These are phyloP conservation scores for Mycena alexandri DNA, from an alignment of 768 basidiomycete species.

Conservation along the genomic window DNA sequence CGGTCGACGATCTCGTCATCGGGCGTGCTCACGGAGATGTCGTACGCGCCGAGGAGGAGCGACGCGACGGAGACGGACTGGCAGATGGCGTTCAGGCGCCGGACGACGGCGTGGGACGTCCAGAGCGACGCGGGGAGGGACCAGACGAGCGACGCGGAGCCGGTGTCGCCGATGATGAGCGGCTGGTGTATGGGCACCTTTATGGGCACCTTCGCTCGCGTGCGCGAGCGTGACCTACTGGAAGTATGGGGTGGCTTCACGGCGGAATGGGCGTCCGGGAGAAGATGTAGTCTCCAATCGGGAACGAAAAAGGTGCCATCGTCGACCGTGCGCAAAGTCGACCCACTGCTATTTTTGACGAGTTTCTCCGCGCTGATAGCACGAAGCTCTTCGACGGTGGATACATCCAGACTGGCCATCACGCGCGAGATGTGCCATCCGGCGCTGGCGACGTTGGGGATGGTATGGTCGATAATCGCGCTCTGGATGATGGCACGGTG, in stretches of 20 bases:
- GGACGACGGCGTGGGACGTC: slow-evolving; percentile 71
- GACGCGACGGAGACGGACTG: slow-evolving; percentile 75
- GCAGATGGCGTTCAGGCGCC: slow-evolving; percentile 80
- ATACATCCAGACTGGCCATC: slow-evolving; percentile 66
- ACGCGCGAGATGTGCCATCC: slow-evolving; percentile 78
- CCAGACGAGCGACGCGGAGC: slow-evolving; percentile 76
- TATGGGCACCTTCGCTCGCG: slow-evolving; percentile 42
- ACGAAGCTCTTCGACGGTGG: slow-evolving; percentile 73
- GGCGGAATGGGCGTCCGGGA: slow-evolving; percentile 45
- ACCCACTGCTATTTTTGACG: slow-evolving; percentile 55
- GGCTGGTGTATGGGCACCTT: slow-evolving; percentile 63
- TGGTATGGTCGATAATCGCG: slow-evolving; percentile 69
- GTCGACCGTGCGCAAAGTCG: slow-evolving; percentile 70
- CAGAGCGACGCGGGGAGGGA: slow-evolving; percentile 70
- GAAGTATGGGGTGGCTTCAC: slow-evolving; percentile 7
- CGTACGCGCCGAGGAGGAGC: slow-evolving; percentile 75
- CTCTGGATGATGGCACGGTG: slow-evolving; percentile 84
- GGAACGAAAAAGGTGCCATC: slow-evolving; percentile 77
- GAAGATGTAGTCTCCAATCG: slow-evolving; percentile 66
- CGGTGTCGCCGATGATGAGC: slow-evolving; percentile 81
- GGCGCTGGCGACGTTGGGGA: slow-evolving; percentile 70
- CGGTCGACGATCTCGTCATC: slow-evolving; percentile 77
- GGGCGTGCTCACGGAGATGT: slow-evolving; percentile 71
- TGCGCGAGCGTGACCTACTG: slow-evolving; percentile 41
- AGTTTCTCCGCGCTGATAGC: slow-evolving; percentile 69